Evolutionary conservation across 768 basidiomycete genomes (phyloP), one percentile per base, ranked within the genome.

Genomic region (Suillus subluteus): DNA sequence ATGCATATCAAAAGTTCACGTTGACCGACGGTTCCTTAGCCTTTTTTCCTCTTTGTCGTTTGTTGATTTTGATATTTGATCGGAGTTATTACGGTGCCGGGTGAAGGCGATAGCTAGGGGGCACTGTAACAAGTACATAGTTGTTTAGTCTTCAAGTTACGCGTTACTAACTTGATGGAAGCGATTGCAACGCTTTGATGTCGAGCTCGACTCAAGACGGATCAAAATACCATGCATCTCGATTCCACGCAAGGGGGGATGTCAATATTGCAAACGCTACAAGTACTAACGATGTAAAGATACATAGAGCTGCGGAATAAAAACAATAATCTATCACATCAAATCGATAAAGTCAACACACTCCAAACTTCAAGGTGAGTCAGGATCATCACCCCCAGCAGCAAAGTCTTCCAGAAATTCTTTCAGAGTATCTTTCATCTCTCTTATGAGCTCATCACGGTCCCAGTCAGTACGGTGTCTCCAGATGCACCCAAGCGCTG

Each of bases 401-500:
- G 73, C 73, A 50, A 91, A 86, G 71, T 95, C 92, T 7, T 83
- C 79, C 48, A 93, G 82, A 75, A 92, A 96, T 65, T 86, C 84
- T 21, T 78, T 78, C 26, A 94, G 82, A n/a, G 86, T 76, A 11
- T 78, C 80, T 64, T 82, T 69, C 62, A 96, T 76, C 69, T 92
- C 88, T 37, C 75, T 74, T 2, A 97, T 74, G 62, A 96, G 80
- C 7, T 73, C 77, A 70, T 87, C 84, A 56, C 96, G 83, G 73
- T 98, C 86, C 98, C 98, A 99, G 41, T 91, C 91, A 15, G 82
- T 80, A 43, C 96, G 80, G 68, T 87, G 88, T 37, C 87, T 82
- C 96, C 96, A 99, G n/a, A 98, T 83, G 61, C 82, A 82, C 50
- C 88, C 87, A 32, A 96, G 85, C 71, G 89, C 91, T 3, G 86